Evolutionary conservation across 2,329 filamentous ascomycete genomes (phyloP), one percentile per base, ranked within the genome.

Genomic region (Fusarium sp.): DNA sequence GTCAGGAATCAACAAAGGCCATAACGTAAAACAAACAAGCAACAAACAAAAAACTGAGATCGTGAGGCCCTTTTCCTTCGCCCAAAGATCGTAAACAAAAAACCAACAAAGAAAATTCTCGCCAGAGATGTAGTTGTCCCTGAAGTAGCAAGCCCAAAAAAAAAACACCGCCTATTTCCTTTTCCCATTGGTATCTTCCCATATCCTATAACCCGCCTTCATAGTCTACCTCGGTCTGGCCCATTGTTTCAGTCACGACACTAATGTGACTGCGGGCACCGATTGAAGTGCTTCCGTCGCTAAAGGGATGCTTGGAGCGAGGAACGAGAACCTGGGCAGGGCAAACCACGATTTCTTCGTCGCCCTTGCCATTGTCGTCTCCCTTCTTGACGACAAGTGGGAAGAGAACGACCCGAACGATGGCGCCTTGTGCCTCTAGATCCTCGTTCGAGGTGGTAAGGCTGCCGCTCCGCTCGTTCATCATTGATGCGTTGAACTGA

Each of bases 331-430:
- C 96, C 80, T 98, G 95, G 8, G 97, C 96, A 11, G 95, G 95
- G 77, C 92, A 97, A 44, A 99, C 94, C 46, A 98, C 95, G 69
- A 97, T 93, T 84, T 98, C 95, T 72, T 98, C 94, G 56, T 98
- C 94, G 56, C 95, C 95, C 54, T 91, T 87, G 24, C 95, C 96
- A 40, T 86, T 84, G 77, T 98, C 95, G 75, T 97, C 93, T 54
- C 95, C 95, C 83, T 96, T 97, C 83, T 97, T 97, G 74, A 98
- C 93, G 18, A 99, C 95, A 2, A 98, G 87, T 11, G 97, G 97
- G 85, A 99, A 99, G 40, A 99, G 88, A 3, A 99, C 95, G 66
- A 97, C 89, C 72, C 96, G 92, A 40, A 99, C 94, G 18, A 95
- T 88, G 26, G 94, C 91, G 40, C 88, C 86, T 64, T 91, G 87